Evolutionary conservation across 331 rosid species (phyloP), one percentile per base, ranked within the genome.

Genomic region (Quercus lobata): DNA sequence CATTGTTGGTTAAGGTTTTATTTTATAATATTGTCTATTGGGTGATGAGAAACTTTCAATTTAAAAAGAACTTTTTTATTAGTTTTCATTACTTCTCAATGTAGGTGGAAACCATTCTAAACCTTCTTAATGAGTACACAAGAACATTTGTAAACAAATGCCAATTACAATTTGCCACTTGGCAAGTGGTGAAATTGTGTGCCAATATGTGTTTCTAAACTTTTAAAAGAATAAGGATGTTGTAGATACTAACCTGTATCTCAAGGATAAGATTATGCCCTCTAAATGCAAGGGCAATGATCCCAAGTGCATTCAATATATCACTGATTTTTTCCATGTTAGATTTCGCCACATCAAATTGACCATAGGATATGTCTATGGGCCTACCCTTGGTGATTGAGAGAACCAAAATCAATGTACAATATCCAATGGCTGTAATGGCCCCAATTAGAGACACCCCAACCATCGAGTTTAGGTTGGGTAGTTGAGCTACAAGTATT

Each of bases 251-350:
- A 12, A 81, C 94, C 90, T 93, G 97, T 29, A 93, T 91, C 80
- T 91, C 97, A 22, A 93, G 97, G 66, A 91, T 30, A 57, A 93
- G 72, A 32, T 93, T 93, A 54, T 93, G 97, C 9, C 97, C 97
- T 85, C 91, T 83, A 65, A 89, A 89, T 2, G 88, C 68, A 5
- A 91, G 84, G 16, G 83, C 8, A 63, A 89, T 76, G 74, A 82
- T 83, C 21, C 94, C 97, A 44, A 89, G 11, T 1, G 94, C 91
- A 78, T 86, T 88, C 17, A 91, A 0, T 53, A 82, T 32, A 7
- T 63, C 65, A 19, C 29, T 69, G 22, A 80, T 72, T 21, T 82
- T 87, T 19, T 70, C 83, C 22, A 80, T 0, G 0, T 56, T 8
- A 11, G 87, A 30, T 2, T 83, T 35, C 1, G 25, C 32, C 7